Conservation (phyloP, 2,329 filamentous ascomycete genomes). For the Alternaria sp. region DNA sequence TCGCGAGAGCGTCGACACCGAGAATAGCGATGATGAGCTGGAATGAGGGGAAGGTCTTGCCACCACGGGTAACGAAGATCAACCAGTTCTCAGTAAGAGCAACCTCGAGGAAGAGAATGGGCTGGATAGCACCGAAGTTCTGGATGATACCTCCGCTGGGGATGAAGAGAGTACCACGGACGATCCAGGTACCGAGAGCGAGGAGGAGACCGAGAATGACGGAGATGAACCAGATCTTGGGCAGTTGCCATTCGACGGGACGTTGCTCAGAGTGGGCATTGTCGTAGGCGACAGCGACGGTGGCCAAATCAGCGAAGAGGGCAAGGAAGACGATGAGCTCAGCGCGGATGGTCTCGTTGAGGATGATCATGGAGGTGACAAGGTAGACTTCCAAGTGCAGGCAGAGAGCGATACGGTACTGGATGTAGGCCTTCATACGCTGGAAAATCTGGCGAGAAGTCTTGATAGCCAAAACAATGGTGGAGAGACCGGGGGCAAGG, state of each 20-base stretch:
- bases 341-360: constrained; percentile 75
- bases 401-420: constrained; percentile 78
- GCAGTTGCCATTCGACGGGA: constrained; percentile 80
- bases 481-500: constrained; percentile 73
- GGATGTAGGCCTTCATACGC: constrained; percentile 78
- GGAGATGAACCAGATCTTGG: constrained; percentile 81
- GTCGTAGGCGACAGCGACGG: constrained; percentile 79
- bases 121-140: constrained; percentile 76
- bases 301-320: constrained; percentile 79
- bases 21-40: constrained; percentile 75
- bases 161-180: constrained; percentile 73
- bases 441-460: constrained; percentile 77
- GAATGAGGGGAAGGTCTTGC: constrained; percentile 75
- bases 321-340: constrained; percentile 81
- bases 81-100: constrained; percentile 62
- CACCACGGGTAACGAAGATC: constrained; percentile 64
- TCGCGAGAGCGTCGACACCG: constrained; percentile 73
- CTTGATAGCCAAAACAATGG: constrained; percentile 76
- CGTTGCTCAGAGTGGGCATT: constrained; percentile 77
- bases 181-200: constrained; percentile 73
- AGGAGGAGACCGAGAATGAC: constrained; percentile 72
- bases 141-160: constrained; percentile 74
- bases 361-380: constrained; percentile 78
- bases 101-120: constrained; percentile 65
- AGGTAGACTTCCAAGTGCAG: constrained; percentile 78